Percentiles rank a stretch among this genome's conserved stretches.
phyloP scores from a whole-genome alignment of 2,329 filamentous ascomycete genomes.

The Penicillium sp. region DNA sequence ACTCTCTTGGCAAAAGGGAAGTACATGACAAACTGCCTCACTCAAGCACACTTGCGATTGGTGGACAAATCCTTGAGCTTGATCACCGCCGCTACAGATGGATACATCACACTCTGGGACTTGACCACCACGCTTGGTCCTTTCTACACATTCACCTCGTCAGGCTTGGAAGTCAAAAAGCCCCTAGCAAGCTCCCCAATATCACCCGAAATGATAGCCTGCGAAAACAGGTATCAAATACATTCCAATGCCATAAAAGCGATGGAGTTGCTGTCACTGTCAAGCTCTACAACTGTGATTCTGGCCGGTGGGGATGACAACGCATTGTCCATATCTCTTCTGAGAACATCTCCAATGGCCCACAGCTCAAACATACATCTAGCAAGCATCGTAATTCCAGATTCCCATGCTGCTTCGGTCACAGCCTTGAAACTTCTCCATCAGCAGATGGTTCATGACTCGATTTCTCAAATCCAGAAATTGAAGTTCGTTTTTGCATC shows the following conservation, averaged over 20 bases:
- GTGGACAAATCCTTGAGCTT: conserved; percentile 41
- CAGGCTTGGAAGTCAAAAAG: conserved; percentile 16
- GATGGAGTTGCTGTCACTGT: conserved; percentile 33
- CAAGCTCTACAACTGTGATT: conserved; percentile 46
- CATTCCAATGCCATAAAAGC: conserved; percentile 79
- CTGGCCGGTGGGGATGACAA: conserved; percentile 87
- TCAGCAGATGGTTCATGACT: conserved; percentile 3
- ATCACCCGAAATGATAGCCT: conserved; percentile 24
- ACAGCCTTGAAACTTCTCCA: conserved; percentile 36
- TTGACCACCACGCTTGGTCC: conserved; percentile 29
- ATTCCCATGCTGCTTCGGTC: conserved; percentile 44
- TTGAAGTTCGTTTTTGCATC: conserved; percentile 29
- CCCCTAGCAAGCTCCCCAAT: conserved; percentile 21
- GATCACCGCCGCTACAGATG: conserved; percentile 74
- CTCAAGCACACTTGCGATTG: conserved; percentile 49
- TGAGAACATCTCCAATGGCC: conserved; percentile 20
- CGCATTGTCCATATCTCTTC: conserved; percentile 57
- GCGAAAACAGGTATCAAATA: conserved; percentile 44
- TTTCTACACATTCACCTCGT: conserved; percentile 24
- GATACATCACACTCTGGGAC: conserved; percentile 61
- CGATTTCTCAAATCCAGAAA: conserved; percentile 2
- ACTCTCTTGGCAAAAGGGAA: conserved; percentile 48
- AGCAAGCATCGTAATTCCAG: conserved; percentile 33
- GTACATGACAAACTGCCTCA: conserved; percentile 71
- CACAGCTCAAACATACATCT: conserved; percentile 17